Percentiles rank a stretch among this genome's conserved stretches.
phyloP scores from a whole-genome alignment of 2,329 filamentous ascomycete genomes.

The Pseudopithomyces maydicus region DNA sequence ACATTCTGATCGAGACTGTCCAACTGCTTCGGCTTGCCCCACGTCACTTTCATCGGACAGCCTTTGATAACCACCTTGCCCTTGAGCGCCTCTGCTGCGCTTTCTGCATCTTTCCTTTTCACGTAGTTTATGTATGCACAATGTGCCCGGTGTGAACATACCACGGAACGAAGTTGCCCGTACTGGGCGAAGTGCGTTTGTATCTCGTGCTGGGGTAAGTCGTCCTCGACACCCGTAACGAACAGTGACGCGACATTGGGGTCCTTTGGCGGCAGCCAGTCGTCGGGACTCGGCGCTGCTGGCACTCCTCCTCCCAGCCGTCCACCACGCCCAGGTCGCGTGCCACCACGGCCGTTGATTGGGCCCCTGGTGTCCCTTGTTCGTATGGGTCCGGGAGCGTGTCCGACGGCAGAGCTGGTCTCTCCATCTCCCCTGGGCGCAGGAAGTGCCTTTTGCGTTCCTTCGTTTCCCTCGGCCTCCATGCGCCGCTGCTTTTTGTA shows the following conservation, averaged over 20 bases:
- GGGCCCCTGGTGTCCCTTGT: conserved; percentile 64
- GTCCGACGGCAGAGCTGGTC: conserved; percentile 35
- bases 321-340: conserved; percentile 48
- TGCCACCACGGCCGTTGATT: conserved; percentile 40
- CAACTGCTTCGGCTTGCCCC: conserved; percentile 90
- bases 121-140: conserved; percentile 97
- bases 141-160: conserved; percentile 96
- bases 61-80: conserved; percentile 89
- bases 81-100: conserved; percentile 81
- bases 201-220: conserved; percentile 89
- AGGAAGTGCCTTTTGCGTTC: conserved; percentile 50
- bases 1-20: conserved; percentile 91
- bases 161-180: conserved; percentile 87
- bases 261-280: conserved; percentile 84
- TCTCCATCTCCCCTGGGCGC: conserved; percentile 39
- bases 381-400: conserved; percentile 73
- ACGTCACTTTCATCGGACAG: conserved; percentile 86
- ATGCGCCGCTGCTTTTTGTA: conserved; percentile 85
- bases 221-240: conserved; percentile 93
- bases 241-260: conserved; percentile 90
- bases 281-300: conserved; percentile 78
- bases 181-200: conserved; percentile 88
- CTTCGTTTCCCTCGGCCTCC: conserved; percentile 59
- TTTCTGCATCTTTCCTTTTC: conserved; percentile 81
- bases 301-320: conserved; percentile 65